Base-by-base conservation (phyloP, 106 monocot species). In the Agapanthus africanus region DNA sequence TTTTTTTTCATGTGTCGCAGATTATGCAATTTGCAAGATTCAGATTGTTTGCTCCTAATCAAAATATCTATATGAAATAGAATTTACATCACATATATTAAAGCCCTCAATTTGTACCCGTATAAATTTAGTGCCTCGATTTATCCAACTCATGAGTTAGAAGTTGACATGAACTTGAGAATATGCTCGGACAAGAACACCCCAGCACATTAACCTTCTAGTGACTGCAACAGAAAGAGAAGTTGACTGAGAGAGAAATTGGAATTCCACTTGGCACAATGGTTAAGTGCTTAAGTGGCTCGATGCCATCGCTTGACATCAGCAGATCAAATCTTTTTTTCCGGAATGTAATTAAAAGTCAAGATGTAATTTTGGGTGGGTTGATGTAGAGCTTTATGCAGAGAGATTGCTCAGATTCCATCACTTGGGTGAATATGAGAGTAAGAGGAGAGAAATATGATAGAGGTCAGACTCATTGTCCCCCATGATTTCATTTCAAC, bases 221-320 rank as follows among this genome's bases (percentile, higher is more conserved):
- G n/a, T n/a, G n/a, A n/a, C n/a, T 56, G 4, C 0, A 30, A 56
- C 28, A 56, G 54, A 28, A 28, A 30, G 56, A n/a, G n/a, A n/a
- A n/a, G 56, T 56, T 28, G 54, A 56, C 28, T 30, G 26, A 56
- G 5, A 28, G 26, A 26, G 15, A n/a, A n/a, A 28, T 28, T 56
- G 56, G 56, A 28, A 56, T 56, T 56, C 56, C 56, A 56, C 56
- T 14, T 56, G 56, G 56, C 56, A 11, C 56, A 56, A 27, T 56
- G 56, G 26, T 30, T 27, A 30, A 28, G 28, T 28, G 10, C 26
- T 1, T 56, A 25, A 22, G 21, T 23, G 3, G 6, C 6, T 49
- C 16, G n/a, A 13, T 19, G 4, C 11, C 11, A 49, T 4, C 18
- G 18, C 49, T 49, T 49, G 49, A 49, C 49, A 49, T 13, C 49